These are phyloP conservation scores for Phytophthora boehmeriae DNA, from an alignment of 352 stramenopile genomes.

Conservation along the genomic window DNA sequence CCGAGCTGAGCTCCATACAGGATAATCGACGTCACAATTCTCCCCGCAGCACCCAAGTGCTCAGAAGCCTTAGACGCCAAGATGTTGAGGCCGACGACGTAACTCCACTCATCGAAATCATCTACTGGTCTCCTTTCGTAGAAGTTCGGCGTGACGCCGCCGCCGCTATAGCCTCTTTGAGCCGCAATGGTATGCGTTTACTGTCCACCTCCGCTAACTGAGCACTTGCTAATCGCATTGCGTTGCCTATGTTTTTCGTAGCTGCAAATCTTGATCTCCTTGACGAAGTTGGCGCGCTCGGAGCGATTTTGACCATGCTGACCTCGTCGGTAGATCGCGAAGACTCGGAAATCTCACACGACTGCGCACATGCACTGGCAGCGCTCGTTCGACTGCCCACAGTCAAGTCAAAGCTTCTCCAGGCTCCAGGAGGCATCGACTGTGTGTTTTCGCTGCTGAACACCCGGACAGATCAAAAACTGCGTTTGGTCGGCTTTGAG, in stretches of 20 bases:
- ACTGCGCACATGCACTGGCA: slow-evolving; percentile 68
- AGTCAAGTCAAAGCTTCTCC: slow-evolving; percentile 68
- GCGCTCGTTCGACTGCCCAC: slow-evolving; percentile 57
- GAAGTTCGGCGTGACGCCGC: slow-evolving; percentile 83
- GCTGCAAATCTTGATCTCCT: slow-evolving; percentile 74
- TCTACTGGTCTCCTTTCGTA: slow-evolving; percentile 87
- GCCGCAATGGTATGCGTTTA: slow-evolving; percentile 63
- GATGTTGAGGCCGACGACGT: slow-evolving; percentile 76
- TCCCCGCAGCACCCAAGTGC: slow-evolving; percentile 35
- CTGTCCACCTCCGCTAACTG: no score
- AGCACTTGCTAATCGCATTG: background rate
- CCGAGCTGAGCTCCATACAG: slow-evolving; percentile 23
- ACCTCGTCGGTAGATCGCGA: slow-evolving; percentile 51
- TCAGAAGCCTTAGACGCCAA: slow-evolving; percentile 39
- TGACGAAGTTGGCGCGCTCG: slow-evolving; percentile 69
- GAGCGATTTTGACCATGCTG: slow-evolving; percentile 78
- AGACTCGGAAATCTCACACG: slow-evolving; percentile 64
- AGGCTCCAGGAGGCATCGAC: slow-evolving; percentile 68
- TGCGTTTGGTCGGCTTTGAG: slow-evolving; percentile 61
- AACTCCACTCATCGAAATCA: slow-evolving; percentile 80
- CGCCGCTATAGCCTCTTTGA: slow-evolving; percentile 73
- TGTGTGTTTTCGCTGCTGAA: slow-evolving; percentile 74
- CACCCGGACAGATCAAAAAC: slow-evolving; percentile 46
- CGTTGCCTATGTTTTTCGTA: slow-evolving; percentile 17
- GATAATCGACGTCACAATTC: slow-evolving; percentile 26